phyloP scores from a whole-genome alignment of 306 rosid genomes.

The Clitoria ternatea region DNA sequence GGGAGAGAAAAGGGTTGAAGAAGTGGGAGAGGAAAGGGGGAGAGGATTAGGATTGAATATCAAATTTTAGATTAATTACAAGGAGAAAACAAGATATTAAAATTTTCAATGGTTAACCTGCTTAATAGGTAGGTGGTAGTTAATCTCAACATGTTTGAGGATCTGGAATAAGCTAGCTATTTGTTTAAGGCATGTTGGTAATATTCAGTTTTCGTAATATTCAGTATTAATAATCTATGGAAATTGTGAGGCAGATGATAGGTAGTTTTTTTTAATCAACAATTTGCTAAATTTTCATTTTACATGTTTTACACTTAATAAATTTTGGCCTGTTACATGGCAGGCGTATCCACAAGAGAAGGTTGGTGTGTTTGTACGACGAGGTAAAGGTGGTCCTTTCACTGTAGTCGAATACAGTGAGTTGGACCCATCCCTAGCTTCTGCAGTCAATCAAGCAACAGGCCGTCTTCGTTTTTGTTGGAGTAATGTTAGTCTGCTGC shows the following conservation, averaged over 20 bases:
- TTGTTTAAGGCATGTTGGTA: constrained; percentile 5
- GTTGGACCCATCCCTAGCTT: constrained; percentile 72
- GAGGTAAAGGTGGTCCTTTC: constrained; percentile 96
- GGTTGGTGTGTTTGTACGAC: constrained; percentile 94
- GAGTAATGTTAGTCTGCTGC: constrained; percentile 74
- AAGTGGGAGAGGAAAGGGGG: too few relatives aligned
- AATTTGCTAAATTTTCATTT: constrained; percentile 6
- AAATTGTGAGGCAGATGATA: constrained; percentile 5
- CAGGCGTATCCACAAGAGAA: constrained; percentile 99
- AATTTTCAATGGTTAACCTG: too few relatives aligned
- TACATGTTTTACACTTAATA: background rate
- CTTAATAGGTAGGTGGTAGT: too few relatives aligned
- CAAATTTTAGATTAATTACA: too few relatives aligned
- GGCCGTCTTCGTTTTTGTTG: constrained; percentile 98
- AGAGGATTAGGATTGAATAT: too few relatives aligned
- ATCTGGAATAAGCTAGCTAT: background rate
- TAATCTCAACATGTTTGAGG: background rate
- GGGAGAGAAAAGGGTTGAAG: too few relatives aligned
- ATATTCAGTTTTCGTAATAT: too few relatives aligned
- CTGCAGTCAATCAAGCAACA: constrained; percentile 84
- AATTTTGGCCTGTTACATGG: constrained; percentile 26
- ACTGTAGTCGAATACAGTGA: constrained; percentile 97
- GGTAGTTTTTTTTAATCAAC: background rate
- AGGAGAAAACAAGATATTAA: too few relatives aligned
- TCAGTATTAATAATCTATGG: background rate